phyloP scores from a whole-genome alignment of 495 filamentous ascomycete genomes.

The Neurospora sp. region DNA sequence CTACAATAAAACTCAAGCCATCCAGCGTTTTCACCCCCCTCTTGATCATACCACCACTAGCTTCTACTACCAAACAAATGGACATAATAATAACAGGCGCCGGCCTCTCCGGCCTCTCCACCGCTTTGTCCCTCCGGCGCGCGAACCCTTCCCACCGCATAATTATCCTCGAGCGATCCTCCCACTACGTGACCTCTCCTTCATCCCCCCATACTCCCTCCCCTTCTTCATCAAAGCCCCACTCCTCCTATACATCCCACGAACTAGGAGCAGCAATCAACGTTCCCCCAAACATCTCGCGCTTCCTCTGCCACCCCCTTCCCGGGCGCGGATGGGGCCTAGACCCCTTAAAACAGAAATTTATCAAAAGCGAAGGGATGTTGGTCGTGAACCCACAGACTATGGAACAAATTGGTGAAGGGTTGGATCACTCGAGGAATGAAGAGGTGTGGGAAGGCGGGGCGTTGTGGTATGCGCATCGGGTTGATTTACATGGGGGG shows the following conservation, averaged over 20 bases:
- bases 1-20: not conserved
- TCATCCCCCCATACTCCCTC: constrained; percentile 5
- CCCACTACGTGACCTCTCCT: constrained; percentile 16
- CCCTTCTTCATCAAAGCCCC: not conserved
- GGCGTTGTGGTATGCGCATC: constrained; percentile 7
- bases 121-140: constrained; percentile 44
- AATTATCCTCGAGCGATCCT: constrained; percentile 43
- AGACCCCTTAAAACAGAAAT: constrained; percentile 9
- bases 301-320: constrained; percentile 23
- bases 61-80: not conserved
- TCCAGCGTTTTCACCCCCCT: too few species aligned
- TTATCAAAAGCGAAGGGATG: constrained; percentile 5
- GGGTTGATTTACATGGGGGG: constrained; percentile 31
- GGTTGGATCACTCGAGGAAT: constrained; percentile 3
- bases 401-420: constrained; percentile 5
- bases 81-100: constrained; percentile 45
- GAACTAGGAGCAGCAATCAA: constrained; percentile 49
- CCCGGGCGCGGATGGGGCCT: constrained; percentile 21
- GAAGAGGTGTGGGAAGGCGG: constrained; percentile 1
- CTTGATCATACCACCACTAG: not conserved
- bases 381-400: constrained; percentile 2
- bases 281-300: constrained; percentile 43
- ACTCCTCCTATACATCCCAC: constrained; percentile 2
- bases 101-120: constrained; percentile 46
- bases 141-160: constrained; percentile 39